Conservation (phyloP, 257 asterid species). For the Parsonsia alboflavescens region DNA sequence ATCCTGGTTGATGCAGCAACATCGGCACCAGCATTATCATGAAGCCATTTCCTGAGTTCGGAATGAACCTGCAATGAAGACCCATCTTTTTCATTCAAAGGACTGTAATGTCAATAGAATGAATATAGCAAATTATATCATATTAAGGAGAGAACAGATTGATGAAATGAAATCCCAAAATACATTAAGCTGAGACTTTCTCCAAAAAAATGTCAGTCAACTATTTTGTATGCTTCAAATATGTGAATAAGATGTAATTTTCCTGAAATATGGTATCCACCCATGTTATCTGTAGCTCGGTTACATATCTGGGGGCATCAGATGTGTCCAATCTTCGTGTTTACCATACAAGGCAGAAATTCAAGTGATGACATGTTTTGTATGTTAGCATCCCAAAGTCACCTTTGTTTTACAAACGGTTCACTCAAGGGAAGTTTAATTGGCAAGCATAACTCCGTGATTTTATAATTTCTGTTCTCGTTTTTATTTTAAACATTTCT, state of each 20-base stretch:
- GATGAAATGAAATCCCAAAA: neutral
- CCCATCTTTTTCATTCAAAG: neutral
- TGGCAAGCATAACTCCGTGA: no score
- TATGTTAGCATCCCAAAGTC: no score
- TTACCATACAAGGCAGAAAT: neutral
- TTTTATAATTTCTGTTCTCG: no score
- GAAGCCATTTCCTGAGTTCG: slow-evolving; percentile 33
- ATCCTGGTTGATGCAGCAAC: slow-evolving; percentile 30
- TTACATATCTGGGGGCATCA: neutral
- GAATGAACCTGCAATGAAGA: slow-evolving; percentile 23
- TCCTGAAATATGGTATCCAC: neutral
- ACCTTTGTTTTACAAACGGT: no score
- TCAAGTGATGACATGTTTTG: neutral
- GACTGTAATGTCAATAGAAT: neutral
- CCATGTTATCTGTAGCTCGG: neutral
- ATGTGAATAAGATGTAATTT: neutral
- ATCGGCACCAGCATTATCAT: slow-evolving; percentile 22
- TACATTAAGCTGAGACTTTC: neutral
- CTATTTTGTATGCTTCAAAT: neutral
- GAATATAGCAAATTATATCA: neutral
- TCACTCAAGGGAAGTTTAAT: no score
- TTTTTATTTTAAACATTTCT: no score
- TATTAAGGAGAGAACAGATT: neutral
- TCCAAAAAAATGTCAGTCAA: neutral
- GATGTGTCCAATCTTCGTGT: neutral